These are phyloP conservation scores for Pseudogymnoascus sp. DNA, from an alignment of 2,329 filamentous ascomycete species.

Conservation along the genomic window DNA sequence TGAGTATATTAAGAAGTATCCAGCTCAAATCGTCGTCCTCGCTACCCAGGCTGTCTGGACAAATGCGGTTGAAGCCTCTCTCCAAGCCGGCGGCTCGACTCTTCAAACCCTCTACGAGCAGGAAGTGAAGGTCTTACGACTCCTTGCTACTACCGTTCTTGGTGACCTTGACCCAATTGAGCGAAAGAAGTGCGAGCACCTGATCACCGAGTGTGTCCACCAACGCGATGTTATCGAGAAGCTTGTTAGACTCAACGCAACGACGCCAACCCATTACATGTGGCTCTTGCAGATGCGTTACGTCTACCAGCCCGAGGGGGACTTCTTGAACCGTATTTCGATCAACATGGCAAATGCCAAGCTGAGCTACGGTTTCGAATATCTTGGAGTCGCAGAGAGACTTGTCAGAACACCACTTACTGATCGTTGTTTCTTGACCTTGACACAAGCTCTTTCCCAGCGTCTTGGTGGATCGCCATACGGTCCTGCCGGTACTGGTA, in stretches of 20 bases:
- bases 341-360: conserved; percentile 97
- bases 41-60: conserved; percentile 95
- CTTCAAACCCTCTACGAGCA: conserved; percentile 67
- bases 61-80: conserved; percentile 68
- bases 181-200: conserved; percentile 94
- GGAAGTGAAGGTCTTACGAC: conserved; percentile 74
- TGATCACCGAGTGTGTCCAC: conserved; percentile 98
- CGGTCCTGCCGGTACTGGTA: conserved; percentile 93
- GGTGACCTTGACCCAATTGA: conserved; percentile 80
- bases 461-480: conserved; percentile 94
- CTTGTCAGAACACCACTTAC: conserved; percentile 95
- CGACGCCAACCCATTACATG: conserved; percentile 69
- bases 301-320: conserved; percentile 74
- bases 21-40: conserved; percentile 90
- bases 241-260: conserved; percentile 67
- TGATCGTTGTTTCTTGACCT: conserved; percentile 94
- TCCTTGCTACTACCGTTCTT: conserved; percentile 82
- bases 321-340: conserved; percentile 71
- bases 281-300: conserved; percentile 99
- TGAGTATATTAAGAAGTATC: conserved; percentile 74
- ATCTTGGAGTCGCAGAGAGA: conserved; percentile 89
- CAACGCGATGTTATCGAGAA: conserved; percentile 91
- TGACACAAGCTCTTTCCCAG: conserved; percentile 92
- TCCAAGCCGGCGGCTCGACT: conserved; percentile 61
- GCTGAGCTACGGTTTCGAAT: conserved; percentile 95